phyloP scores from a whole-genome alignment of 2,329 filamentous ascomycete genomes.

The Botryotinia calthae region DNA sequence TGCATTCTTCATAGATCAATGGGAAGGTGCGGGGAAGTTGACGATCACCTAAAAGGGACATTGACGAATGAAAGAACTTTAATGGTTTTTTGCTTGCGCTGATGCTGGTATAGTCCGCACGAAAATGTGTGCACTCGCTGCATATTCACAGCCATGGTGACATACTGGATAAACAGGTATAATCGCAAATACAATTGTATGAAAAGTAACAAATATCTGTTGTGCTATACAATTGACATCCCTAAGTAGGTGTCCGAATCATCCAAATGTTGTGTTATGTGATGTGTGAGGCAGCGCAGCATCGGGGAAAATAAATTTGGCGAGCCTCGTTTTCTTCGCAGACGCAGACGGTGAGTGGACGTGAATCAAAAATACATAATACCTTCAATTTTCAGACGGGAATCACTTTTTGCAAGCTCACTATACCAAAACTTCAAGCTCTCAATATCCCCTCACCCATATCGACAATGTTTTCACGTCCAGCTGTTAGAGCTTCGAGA shows the following conservation, averaged over 20 bases:
- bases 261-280: conserved; percentile 1
- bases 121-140: not conserved
- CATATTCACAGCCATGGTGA: not conserved
- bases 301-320: conserved; percentile 5
- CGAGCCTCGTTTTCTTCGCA: conserved; percentile 11
- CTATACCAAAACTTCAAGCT: not conserved
- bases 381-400: not conserved
- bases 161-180: not conserved
- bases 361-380: not conserved
- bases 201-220: not conserved
- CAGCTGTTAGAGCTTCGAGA: conserved; percentile 29
- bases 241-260: not conserved
- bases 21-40: conserved; percentile 15
- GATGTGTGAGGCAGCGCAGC: not conserved
- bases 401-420: not conserved
- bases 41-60: not conserved
- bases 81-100: not conserved
- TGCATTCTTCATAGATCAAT: not conserved
- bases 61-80: not conserved
- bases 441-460: not conserved
- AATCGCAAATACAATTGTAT: not conserved
- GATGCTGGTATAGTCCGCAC: not conserved
- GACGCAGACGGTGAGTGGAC: not conserved
- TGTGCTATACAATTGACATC: not conserved
- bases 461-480: conserved; percentile 28